phyloP scores from a whole-genome alignment of 1,284 basidiomycete genomes.

The Singerocomus inundabilis region DNA sequence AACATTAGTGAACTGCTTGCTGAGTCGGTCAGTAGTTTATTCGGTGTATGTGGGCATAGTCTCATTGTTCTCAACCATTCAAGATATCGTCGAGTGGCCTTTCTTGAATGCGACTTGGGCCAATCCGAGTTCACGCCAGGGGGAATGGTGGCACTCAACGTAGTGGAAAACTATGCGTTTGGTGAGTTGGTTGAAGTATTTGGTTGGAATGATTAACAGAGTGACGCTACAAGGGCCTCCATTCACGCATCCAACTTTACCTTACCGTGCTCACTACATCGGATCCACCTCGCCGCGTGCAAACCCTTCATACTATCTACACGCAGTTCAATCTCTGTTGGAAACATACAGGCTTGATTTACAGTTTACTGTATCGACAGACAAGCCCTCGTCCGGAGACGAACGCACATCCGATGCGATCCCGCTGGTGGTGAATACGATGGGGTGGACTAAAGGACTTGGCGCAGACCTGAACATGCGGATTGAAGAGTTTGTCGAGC shows the following conservation, averaged over 20 bases:
- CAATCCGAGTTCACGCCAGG: slow-evolving; percentile 93
- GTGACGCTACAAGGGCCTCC: slow-evolving; percentile 64
- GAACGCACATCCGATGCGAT: slow-evolving; percentile 53
- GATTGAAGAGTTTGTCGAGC: slow-evolving; percentile 66
- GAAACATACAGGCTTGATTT: slow-evolving; percentile 73
- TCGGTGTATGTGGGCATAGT: neutral
- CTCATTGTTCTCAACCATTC: slow-evolving; percentile 1
- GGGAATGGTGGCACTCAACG: slow-evolving; percentile 79
- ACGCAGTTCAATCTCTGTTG: slow-evolving; percentile 66
- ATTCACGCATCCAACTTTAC: slow-evolving; percentile 77
- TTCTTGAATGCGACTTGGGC: slow-evolving; percentile 89
- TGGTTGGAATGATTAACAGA: neutral
- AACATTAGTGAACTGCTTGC: slow-evolving; percentile 70
- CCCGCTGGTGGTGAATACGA: slow-evolving; percentile 92
- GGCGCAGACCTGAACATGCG: slow-evolving; percentile 77
- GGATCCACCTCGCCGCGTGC: slow-evolving; percentile 79
- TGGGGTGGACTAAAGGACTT: slow-evolving; percentile 96
- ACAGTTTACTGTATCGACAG: slow-evolving; percentile 44
- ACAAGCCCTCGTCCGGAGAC: slow-evolving; percentile 29
- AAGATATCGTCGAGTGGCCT: slow-evolving; percentile 78
- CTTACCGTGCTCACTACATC: slow-evolving; percentile 79
- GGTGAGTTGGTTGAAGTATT: slow-evolving; percentile 44
- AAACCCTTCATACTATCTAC: slow-evolving; percentile 78
- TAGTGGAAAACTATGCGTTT: slow-evolving; percentile 67
- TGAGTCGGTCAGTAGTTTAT: slow-evolving; percentile 49